Conservation (phyloP, 2,329 filamentous ascomycete species). For the Coniochaeta ligniaria region DNA sequence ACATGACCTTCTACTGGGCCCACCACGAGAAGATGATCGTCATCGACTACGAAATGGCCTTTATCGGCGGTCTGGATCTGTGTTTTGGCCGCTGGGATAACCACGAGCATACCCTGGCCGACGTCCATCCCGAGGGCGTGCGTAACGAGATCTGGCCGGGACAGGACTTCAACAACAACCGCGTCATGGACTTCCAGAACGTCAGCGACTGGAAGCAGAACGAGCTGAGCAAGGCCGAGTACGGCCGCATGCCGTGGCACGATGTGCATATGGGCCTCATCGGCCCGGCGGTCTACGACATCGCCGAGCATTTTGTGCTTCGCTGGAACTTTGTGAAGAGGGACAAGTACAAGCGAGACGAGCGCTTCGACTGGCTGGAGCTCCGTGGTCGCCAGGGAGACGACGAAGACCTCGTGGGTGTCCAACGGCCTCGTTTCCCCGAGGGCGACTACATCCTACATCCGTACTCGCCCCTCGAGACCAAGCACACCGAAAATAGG, state of each 20-base stretch:
- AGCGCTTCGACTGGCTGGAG: slow-evolving; percentile 76
- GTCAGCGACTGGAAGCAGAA: slow-evolving; percentile 92
- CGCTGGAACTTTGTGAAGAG: slow-evolving; percentile 97
- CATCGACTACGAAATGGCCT: slow-evolving; percentile 83
- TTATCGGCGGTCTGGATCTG: slow-evolving; percentile 88
- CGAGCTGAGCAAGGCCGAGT: slow-evolving; percentile 83
- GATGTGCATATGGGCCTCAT: slow-evolving; percentile 90
- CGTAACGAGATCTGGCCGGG: slow-evolving; percentile 84
- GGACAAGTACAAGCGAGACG: slow-evolving; percentile 93
- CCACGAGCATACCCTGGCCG: slow-evolving; percentile 76
- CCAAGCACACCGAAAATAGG: slow-evolving; percentile 55
- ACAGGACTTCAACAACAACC: slow-evolving; percentile 97
- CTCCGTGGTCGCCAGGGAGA: slow-evolving; percentile 69
- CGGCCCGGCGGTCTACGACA: slow-evolving; percentile 84
- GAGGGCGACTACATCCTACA: slow-evolving; percentile 84
- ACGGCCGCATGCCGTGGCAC: slow-evolving; percentile 96
- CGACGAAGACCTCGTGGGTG: slow-evolving; percentile 78
- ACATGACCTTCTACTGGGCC: slow-evolving; percentile 97
- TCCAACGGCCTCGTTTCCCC: slow-evolving; percentile 83
- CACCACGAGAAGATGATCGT: slow-evolving; percentile 98
- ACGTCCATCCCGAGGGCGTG: slow-evolving; percentile 80
- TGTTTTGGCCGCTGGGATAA: slow-evolving; percentile 95
- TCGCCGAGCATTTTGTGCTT: slow-evolving; percentile 89
- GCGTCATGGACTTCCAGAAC: slow-evolving; percentile 89
- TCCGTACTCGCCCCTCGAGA: slow-evolving; percentile 61